A percentile compares a stretch with the other conserved stretches of the same genome.
Evolutionary conservation across 2,329 filamentous ascomycete species (phyloP).

Genomic region (Dryadomyces quercivorus): DNA sequence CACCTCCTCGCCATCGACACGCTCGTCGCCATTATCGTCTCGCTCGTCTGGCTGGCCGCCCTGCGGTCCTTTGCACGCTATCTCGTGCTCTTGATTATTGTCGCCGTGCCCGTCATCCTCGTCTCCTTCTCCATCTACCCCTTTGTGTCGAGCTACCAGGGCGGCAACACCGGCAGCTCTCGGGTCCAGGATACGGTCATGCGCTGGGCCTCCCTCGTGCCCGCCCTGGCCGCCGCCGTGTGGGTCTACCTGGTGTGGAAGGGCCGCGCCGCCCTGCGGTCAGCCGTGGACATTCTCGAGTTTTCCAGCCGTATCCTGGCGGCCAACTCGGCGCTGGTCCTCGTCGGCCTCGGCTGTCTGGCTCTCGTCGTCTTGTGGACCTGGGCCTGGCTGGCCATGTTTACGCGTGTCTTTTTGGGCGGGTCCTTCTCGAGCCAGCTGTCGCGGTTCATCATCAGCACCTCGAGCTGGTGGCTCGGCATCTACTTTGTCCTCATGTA

Average conservation of each 20-base stretch:
- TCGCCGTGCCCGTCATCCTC: constrained; percentile 76
- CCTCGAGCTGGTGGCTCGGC: constrained; percentile 92
- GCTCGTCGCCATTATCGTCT: constrained; percentile 76
- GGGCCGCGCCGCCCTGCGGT: constrained; percentile 67
- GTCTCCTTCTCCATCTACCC: constrained; percentile 87
- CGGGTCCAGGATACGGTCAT: constrained; percentile 80
- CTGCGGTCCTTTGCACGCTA: constrained; percentile 77
- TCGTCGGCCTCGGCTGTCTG: constrained; percentile 72
- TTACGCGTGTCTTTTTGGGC: constrained; percentile 88
- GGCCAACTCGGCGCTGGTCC: constrained; percentile 69
- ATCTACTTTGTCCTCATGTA: constrained; percentile 87
- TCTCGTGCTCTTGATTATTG: constrained; percentile 67
- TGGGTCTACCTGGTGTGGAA: constrained; percentile 80
- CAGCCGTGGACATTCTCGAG: constrained; percentile 79
- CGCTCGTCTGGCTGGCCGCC: constrained; percentile 79
- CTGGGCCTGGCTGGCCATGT: constrained; percentile 95
- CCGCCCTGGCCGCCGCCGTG: constrained; percentile 56
- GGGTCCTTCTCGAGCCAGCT: constrained; percentile 61
- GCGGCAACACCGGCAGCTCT: constrained; percentile 54
- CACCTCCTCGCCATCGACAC: constrained; percentile 87
- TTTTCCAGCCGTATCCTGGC: constrained; percentile 82
- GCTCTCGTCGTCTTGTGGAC: constrained; percentile 73
- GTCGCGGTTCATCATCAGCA: constrained; percentile 63
- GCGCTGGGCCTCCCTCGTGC: constrained; percentile 74
- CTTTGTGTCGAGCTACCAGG: constrained; percentile 79